Evolutionary conservation across 2,329 filamentous ascomycete species (phyloP), one percentile per base, ranked within the genome.

Genomic region (Cladophialophora carrionii): DNA sequence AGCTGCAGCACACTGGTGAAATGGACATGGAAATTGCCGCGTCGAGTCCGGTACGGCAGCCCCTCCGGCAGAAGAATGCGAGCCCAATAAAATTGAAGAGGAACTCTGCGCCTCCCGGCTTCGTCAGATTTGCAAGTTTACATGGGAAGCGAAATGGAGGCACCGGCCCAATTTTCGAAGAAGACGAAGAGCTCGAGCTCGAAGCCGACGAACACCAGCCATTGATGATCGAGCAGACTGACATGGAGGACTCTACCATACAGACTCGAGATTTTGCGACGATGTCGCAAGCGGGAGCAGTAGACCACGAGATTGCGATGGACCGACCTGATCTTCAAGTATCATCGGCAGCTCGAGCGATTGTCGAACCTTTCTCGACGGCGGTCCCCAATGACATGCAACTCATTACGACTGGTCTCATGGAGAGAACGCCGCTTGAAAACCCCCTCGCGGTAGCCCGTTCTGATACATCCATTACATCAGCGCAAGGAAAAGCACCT

Each of bases 91-190:
- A 61, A 41, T 51, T 59, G 20, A 68, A 69, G 61, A 68, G 62
- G 29, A 54, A 61, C 32, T 59, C 66, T 7, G 59, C 61, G 41
- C 66, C 67, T 24, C 61, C 70, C 17, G 63, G 61, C 34, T 65
- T 71, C 29, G 61, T 66, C 31, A 57, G 70, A 57, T 71, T 71
- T 48, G 68, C 53, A 17, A 71, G 70, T 55, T 49, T 71, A 26
- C 70, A 70, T 37, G 68, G 65, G 10, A 62, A 67, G 51, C 53
- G 65, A 46, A 62, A 62, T 46, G 54, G 29, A 20, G 63, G 62
- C 49, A 34, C 64, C 10, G 52, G 61, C 17, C 51, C 64, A 9
- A 69, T 68, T 14, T 55, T 48, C 10, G 65, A 69, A 60, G 67
- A 68, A 34, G 65, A 69, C 20, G 67, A 68, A 43, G 43, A 52